Conservation (phyloP, 1,284 basidiomycete species). For the Heterobasidion parviporum region DNA sequence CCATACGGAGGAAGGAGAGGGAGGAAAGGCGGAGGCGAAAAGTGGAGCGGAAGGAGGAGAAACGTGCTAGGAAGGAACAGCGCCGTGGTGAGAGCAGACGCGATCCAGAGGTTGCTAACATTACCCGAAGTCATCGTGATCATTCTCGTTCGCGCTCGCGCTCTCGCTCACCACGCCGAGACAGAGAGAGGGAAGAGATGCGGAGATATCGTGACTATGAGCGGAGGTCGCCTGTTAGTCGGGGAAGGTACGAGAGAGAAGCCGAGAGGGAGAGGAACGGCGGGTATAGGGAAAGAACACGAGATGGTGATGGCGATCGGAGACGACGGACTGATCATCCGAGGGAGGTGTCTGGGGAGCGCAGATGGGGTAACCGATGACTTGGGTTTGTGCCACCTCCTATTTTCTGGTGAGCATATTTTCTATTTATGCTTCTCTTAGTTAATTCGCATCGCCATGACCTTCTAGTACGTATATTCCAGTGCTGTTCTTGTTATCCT, state of each 20-base stretch:
- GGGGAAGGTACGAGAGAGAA: slow-evolving; percentile 17
- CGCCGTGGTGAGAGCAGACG: slow-evolving; percentile 24
- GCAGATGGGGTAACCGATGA: background rate
- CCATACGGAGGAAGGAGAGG: slow-evolving; percentile 22
- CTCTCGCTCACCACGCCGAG: background rate
- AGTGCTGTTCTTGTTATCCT: no score
- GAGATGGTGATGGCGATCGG: slow-evolving; percentile 43
- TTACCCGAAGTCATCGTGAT: slow-evolving; percentile 15
- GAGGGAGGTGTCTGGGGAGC: background rate
- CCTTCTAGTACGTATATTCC: no score
- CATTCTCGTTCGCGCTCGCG: slow-evolving; percentile 40
- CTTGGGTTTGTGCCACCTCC: background rate
- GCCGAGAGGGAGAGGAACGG: slow-evolving; percentile 14
- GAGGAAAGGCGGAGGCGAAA: slow-evolving; percentile 49
- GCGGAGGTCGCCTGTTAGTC: slow-evolving; percentile 16
- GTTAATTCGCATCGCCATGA: no score
- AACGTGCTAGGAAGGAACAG: slow-evolving; percentile 41
- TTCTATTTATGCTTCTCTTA: no score
- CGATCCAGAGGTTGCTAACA: slow-evolving; percentile 12
- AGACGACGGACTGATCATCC: slow-evolving; percentile 40
- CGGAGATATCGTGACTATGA: slow-evolving; percentile 9
- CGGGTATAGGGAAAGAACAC: slow-evolving; percentile 31
- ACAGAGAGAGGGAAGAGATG: slow-evolving; percentile 11
- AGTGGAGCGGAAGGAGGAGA: slow-evolving; percentile 53
- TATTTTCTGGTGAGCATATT: background rate